Conservation (phyloP, 345 rosid genomes). For the Geranium brycei region DNA sequence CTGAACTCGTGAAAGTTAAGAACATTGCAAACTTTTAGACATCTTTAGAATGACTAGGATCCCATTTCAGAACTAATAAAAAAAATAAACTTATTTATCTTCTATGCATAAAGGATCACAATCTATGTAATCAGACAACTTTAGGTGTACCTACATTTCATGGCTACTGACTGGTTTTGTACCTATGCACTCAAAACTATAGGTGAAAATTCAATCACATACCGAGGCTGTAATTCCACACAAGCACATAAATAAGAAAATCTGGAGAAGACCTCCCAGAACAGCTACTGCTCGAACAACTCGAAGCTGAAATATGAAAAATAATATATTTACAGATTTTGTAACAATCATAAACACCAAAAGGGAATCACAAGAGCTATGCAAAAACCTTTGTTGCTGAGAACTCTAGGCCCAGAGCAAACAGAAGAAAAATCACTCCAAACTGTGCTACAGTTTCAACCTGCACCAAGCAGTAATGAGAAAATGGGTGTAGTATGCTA, state of each 20-base stretch:
- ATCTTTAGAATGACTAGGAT: neutral
- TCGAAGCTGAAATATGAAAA: conserved; percentile 47
- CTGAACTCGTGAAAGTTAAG: neutral
- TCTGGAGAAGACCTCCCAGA: conserved; percentile 83
- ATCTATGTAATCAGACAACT: neutral
- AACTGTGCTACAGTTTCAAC: conserved; percentile 98
- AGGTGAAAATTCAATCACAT: conserved; percentile 8
- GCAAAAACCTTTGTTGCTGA: conserved; percentile 55
- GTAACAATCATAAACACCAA: neutral
- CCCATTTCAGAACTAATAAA: neutral
- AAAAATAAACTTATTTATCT: neutral
- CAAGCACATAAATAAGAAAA: conserved; percentile 79
- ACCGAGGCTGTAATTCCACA: conserved; percentile 78
- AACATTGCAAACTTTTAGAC: neutral
- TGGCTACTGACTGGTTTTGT: neutral
- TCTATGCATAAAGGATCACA: too few relatives aligned
- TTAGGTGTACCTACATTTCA: neutral
- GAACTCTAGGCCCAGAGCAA: conserved; percentile 86
- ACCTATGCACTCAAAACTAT: neutral
- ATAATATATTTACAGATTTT: neutral
- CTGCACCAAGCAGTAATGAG: conserved; percentile 17
- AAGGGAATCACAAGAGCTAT: neutral
- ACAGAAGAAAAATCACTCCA: conserved; percentile 93
- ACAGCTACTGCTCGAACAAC: conserved; percentile 92
- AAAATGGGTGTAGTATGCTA: too few relatives aligned